These are phyloP conservation scores for Fibroporia radiculosa DNA, from an alignment of 768 basidiomycete species.

Conservation along the genomic window DNA sequence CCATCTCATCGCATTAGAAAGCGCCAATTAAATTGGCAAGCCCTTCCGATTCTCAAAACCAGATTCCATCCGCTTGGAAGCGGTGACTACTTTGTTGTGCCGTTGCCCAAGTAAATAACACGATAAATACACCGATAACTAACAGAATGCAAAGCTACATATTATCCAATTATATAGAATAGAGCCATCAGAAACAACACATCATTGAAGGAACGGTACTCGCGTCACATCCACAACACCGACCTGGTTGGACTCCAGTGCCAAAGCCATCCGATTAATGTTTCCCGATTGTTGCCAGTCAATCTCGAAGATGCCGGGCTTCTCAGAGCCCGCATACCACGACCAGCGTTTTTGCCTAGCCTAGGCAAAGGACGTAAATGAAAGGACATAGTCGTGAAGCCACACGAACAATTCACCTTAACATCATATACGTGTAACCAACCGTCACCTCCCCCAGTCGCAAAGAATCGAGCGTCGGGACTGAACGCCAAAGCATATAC, in stretches of 20 bases:
- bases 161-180: background rate
- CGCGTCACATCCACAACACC: slow-evolving; percentile 56
- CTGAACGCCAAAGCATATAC: slow-evolving; percentile 74
- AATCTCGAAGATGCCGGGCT: slow-evolving; percentile 67
- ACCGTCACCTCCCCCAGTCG: slow-evolving; percentile 77
- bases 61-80: no score
- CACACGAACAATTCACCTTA: slow-evolving; percentile 34
- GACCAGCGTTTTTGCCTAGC: slow-evolving; percentile 46
- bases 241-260: slow-evolving; percentile 60
- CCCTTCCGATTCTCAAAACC: no score
- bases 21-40: no score
- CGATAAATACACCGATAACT: slow-evolving; percentile 1
- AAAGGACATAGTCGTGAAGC: background rate
- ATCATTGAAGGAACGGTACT: slow-evolving; percentile 27
- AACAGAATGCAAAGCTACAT: background rate
- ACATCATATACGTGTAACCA: slow-evolving; percentile 65
- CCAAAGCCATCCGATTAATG: slow-evolving; percentile 58
- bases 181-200: background rate
- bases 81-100: no score
- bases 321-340: slow-evolving; percentile 52
- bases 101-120: slow-evolving; percentile 7
- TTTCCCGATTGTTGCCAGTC: slow-evolving; percentile 57
- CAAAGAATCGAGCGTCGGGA: slow-evolving; percentile 63
- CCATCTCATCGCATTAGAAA: no score
- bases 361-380: slow-evolving; percentile 15